Percentiles rank a stretch among this genome's conserved stretches.
Conservation (phyloP, 1,284 basidiomycete genomes). For the Papiliotrema fonsecae region DNA sequence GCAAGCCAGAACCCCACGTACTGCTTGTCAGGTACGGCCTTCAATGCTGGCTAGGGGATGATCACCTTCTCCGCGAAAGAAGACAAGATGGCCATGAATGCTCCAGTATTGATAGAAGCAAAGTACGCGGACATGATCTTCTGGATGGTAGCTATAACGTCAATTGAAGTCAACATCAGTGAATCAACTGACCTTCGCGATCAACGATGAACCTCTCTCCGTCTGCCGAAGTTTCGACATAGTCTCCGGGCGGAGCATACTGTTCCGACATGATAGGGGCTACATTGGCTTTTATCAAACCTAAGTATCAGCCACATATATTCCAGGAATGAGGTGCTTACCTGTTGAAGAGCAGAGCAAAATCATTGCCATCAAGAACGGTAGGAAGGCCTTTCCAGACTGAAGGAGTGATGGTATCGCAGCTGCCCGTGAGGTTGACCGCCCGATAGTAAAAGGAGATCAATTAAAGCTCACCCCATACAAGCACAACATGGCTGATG, state of each 20-base stretch:
- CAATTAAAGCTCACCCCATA: conserved; percentile 2
- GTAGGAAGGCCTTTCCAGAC: conserved; percentile 20
- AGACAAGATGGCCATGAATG: conserved; percentile 20
- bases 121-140: conserved; percentile 32
- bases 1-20: conserved; percentile 37
- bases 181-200: not conserved
- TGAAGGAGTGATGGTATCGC: conserved; percentile 34
- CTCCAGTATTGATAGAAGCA: conserved; percentile 34
- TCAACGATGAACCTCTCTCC: conserved; percentile 42
- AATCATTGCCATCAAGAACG: conserved; percentile 37
- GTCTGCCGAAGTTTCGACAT: conserved; percentile 20
- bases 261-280: conserved; percentile 41
- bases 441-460: not conserved
- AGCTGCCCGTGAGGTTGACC: too few species aligned
- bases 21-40: not conserved
- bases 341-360: conserved; percentile 26
- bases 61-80: conserved; percentile 3
- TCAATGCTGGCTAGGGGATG: not conserved
- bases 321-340: not conserved
- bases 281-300: conserved; percentile 33
- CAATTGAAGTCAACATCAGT: not conserved
- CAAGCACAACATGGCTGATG: conserved; percentile 40
- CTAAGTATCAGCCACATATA: not conserved
- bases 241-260: conserved; percentile 24
- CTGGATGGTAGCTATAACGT: conserved; percentile 21